Evolutionary conservation across 331 rosid genomes (phyloP).

Genomic region (Prunus yedoensis): DNA sequence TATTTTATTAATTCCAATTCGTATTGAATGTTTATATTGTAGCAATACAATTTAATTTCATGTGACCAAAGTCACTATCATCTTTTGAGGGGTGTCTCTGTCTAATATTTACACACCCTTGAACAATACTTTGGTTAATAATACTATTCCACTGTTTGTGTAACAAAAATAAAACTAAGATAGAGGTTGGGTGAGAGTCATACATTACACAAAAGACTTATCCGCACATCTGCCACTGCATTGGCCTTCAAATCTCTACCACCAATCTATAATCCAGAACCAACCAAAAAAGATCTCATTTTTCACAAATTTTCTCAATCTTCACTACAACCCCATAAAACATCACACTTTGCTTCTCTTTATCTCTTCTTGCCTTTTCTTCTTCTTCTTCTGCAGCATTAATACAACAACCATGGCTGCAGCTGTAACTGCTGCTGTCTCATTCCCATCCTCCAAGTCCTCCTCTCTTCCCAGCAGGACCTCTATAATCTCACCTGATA

Average conservation of each 20-base stretch:
- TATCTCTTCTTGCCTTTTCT: neutral
- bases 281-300: slow-evolving; percentile 12
- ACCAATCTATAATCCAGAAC: slow-evolving; percentile 62
- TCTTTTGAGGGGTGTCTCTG: neutral
- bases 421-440: slow-evolving; percentile 79
- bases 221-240: slow-evolving; percentile 64
- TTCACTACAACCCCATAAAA: slow-evolving; percentile 22
- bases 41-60: neutral
- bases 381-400: slow-evolving; percentile 20
- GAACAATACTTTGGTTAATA: too few species aligned
- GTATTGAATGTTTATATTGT: neutral
- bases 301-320: slow-evolving; percentile 4
- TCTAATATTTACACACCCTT: too few species aligned
- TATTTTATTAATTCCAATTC: too few species aligned
- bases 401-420: slow-evolving; percentile 60
- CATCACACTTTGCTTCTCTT: slow-evolving; percentile 7
- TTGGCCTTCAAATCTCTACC: slow-evolving; percentile 70
- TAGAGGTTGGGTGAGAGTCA: slow-evolving; percentile 13
- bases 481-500: slow-evolving; percentile 50
- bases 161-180: too few species aligned
- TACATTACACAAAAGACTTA: slow-evolving; percentile 46
- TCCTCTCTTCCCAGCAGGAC: slow-evolving; percentile 54
- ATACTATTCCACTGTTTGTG: too few species aligned
- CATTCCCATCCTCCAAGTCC: slow-evolving; percentile 79
- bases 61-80: neutral